Base-by-base conservation (phyloP, 2,329 filamentous ascomycete species). In the Paecilomyces sp. region DNA sequence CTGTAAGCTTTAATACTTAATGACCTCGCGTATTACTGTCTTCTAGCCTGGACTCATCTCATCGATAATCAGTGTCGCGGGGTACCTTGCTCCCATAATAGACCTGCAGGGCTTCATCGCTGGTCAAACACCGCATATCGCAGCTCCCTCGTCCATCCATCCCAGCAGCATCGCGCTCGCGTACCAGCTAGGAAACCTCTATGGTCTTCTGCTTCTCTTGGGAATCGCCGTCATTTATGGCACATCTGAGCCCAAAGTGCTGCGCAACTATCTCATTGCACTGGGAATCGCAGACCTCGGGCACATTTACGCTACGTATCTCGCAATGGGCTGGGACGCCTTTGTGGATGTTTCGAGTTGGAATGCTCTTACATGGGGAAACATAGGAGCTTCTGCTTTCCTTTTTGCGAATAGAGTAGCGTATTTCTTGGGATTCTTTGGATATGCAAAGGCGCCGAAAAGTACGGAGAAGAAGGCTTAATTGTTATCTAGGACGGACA, bases 301-400 rank as follows among this genome's bases (percentile, higher is more conserved):
- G 2, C 88, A 91, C 70, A 75, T 91, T 28, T 83, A 79, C 56
- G 79, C 87, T 61, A 88, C 84, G 15, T 84, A 83, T 60, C 74
- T 77, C 66, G 81, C 79, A 6, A 77, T 91, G 63, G 88, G 86
- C 8, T 78, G 77, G 68, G 78, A 83, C 9, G 75, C 75, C 34
- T 79, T 84, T 54, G 62, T 83, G 53, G 80, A 85, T 64, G 73
- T 88, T 11, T 73, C 67, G 3, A 75, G 72, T 24, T 91, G 88
- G 88, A 91, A 90, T 70, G 76, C 81, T 34, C 82, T 88, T 78
- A 83, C 86, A n/a, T 89, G 85, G 84, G 89, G 88, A 2, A 91
- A 91, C 67, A 79, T 92, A 62, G 86, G 82, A 7, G 80, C 81
- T 56, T 90, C 88, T 28, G 82, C 73, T 0, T 83, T 84, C 57